A percentile compares a stretch with the other conserved stretches of the same genome.
These are phyloP conservation scores for Bryoglossum gracile DNA, from an alignment of 495 filamentous ascomycete species.

Conservation along the genomic window DNA sequence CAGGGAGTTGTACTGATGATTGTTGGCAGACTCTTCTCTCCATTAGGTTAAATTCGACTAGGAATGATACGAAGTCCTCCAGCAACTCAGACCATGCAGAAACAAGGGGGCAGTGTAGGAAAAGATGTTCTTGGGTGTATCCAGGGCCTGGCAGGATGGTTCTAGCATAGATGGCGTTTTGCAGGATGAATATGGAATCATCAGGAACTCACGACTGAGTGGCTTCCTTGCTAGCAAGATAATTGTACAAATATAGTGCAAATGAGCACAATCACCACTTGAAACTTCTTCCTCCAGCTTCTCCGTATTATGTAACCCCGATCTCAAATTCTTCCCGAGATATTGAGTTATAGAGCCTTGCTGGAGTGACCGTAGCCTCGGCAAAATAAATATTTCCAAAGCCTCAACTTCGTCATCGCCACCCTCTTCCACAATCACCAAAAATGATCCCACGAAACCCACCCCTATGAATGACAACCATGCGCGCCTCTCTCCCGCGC, in stretches of 20 bases:
- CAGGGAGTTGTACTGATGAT: slow-evolving; percentile 1
- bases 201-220: neutral
- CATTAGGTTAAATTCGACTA: slow-evolving; percentile 45
- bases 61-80: too few relatives aligned
- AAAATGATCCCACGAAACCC: slow-evolving; percentile 10
- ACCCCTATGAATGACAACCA: slow-evolving; percentile 26
- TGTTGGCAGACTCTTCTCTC: slow-evolving; percentile 57
- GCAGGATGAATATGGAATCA: neutral
- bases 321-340: too few relatives aligned
- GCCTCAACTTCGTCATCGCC: slow-evolving; percentile 12
- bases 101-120: too few relatives aligned
- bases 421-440: slow-evolving; percentile 7
- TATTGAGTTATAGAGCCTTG: too few relatives aligned
- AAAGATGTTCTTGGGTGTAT: too few relatives aligned
- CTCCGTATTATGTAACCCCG: neutral
- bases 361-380: too few relatives aligned
- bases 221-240: slow-evolving; percentile 3
- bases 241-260: slow-evolving; percentile 17
- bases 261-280: slow-evolving; percentile 18
- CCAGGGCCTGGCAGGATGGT: neutral
- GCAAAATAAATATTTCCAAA: slow-evolving; percentile 14
- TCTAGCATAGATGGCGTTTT: slow-evolving; percentile 21
- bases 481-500: slow-evolving; percentile 44
- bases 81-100: too few relatives aligned
- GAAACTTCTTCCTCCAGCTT: neutral